A percentile compares a stretch with the other conserved stretches of the same genome.
Evolutionary conservation across 176 grass and related monocot genomes (phyloP).

Genomic region (Oryza rufipogon): DNA sequence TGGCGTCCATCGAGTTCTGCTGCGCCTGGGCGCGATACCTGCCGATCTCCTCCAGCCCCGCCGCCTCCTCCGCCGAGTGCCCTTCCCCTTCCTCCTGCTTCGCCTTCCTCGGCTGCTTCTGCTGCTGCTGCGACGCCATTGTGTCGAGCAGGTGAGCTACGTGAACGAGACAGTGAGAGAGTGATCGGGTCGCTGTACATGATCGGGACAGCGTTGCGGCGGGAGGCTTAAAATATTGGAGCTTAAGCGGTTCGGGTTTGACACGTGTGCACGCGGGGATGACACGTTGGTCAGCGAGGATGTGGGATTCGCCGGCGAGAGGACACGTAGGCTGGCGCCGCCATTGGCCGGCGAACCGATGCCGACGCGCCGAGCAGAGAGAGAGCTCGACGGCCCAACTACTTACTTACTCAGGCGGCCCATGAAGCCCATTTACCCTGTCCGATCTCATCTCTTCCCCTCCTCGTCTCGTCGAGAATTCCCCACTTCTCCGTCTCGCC

Average conservation of each 20-base stretch:
- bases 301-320: neutral
- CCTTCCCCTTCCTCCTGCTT: slow-evolving; percentile 32
- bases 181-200: neutral
- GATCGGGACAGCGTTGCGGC: neutral
- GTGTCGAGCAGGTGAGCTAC: neutral
- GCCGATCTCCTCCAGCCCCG: slow-evolving; percentile 67
- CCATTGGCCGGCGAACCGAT: neutral
- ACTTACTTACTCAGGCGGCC: neutral
- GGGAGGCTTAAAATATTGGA: neutral
- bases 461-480: neutral
- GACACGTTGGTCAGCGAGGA: neutral
- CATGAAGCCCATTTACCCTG: neutral
- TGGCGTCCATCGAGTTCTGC: slow-evolving; percentile 75
- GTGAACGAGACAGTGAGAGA: too few species aligned
- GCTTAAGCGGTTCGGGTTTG: neutral
- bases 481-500: neutral
- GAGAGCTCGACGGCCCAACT: neutral
- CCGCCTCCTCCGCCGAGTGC: neutral
- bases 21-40: slow-evolving; percentile 65
- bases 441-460: too few species aligned
- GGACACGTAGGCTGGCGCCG: neutral
- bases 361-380: neutral
- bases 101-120: slow-evolving; percentile 25
- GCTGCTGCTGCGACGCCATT: slow-evolving; percentile 61
- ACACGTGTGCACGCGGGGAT: neutral